Conservation (phyloP, 2,329 filamentous ascomycete species). For the Claviceps cyperi region DNA sequence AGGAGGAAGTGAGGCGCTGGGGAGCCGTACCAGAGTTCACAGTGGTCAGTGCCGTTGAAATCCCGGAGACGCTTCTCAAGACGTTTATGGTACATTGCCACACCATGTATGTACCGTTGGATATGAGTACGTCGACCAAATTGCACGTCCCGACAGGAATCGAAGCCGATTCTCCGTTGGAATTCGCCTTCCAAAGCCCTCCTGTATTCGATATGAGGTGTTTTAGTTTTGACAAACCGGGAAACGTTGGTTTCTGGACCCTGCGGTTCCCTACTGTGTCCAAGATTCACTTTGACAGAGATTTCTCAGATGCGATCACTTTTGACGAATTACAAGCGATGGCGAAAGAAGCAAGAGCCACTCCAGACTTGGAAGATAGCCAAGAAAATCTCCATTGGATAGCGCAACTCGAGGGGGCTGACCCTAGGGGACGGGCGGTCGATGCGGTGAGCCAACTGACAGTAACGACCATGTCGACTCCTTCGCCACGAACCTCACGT, state of each 20-base stretch:
- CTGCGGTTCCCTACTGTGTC: constrained; percentile 62
- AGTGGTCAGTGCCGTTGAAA: constrained; percentile 48
- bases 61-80: constrained; percentile 36
- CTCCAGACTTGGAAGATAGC: constrained; percentile 36
- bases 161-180: constrained; percentile 26
- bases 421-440: constrained; percentile 28
- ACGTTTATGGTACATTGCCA: constrained; percentile 34
- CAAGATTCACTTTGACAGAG: constrained; percentile 66
- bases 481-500: constrained; percentile 15
- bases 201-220: constrained; percentile 70
- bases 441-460: constrained; percentile 33
- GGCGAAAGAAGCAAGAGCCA: constrained; percentile 40
- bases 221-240: constrained; percentile 61
- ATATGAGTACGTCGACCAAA: constrained; percentile 25
- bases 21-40: constrained; percentile 44
- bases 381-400: constrained; percentile 50
- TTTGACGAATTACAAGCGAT: constrained; percentile 56
- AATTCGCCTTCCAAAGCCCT: constrained; percentile 49
- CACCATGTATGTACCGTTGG: constrained; percentile 24
- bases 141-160: constrained; percentile 33
- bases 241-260: constrained; percentile 55
- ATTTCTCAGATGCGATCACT: constrained; percentile 51
- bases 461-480: constrained; percentile 21
- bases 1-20: constrained; percentile 38
- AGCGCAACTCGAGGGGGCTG: constrained; percentile 40